phyloP scores from a whole-genome alignment of 768 basidiomycete genomes.

The Kwoniella newhampshirensis region DNA sequence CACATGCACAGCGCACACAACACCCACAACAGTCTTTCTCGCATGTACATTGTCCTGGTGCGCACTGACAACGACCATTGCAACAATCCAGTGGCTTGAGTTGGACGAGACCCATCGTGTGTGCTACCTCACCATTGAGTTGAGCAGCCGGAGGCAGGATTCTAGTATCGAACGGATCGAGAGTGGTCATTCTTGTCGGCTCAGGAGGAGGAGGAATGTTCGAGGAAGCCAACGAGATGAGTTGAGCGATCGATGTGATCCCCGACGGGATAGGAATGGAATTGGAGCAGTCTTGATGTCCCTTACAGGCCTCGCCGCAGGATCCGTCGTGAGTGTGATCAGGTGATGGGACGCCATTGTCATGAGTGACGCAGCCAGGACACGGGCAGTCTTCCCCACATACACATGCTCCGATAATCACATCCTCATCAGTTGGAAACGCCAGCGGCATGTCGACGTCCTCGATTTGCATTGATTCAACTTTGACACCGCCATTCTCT shows the following conservation, averaged over 20 bases:
- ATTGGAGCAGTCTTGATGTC: slow-evolving; percentile 42
- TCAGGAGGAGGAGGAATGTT: slow-evolving; percentile 38
- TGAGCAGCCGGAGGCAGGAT: slow-evolving; percentile 42
- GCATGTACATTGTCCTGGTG: slow-evolving; percentile 50
- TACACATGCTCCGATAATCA: slow-evolving; percentile 49
- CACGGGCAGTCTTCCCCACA: slow-evolving; percentile 53
- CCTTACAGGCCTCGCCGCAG: slow-evolving; percentile 37
- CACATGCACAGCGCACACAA: slow-evolving; percentile 47
- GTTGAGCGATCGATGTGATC: slow-evolving; percentile 44
- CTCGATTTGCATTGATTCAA: slow-evolving; percentile 38
- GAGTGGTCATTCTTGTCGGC: slow-evolving; percentile 4
- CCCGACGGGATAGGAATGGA: slow-evolving; percentile 43
- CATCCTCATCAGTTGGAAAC: slow-evolving; percentile 42
- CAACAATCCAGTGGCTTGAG: slow-evolving; percentile 53
- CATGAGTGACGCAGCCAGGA: slow-evolving; percentile 51
- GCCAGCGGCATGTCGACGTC: slow-evolving; percentile 35
- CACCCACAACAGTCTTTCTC: slow-evolving; percentile 53
- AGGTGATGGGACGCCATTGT: slow-evolving; percentile 11
- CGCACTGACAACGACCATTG: slow-evolving; percentile 51
- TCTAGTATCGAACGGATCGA: slow-evolving; percentile 40
- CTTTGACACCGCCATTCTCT: slow-evolving; percentile 28
- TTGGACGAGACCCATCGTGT: slow-evolving; percentile 38
- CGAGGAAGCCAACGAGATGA: slow-evolving; percentile 41
- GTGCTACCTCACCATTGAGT: slow-evolving; percentile 37
- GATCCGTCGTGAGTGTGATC: slow-evolving; percentile 18